Evolutionary conservation across 139 green algal species (phyloP).

Genomic region (Coelastrella sp.): DNA sequence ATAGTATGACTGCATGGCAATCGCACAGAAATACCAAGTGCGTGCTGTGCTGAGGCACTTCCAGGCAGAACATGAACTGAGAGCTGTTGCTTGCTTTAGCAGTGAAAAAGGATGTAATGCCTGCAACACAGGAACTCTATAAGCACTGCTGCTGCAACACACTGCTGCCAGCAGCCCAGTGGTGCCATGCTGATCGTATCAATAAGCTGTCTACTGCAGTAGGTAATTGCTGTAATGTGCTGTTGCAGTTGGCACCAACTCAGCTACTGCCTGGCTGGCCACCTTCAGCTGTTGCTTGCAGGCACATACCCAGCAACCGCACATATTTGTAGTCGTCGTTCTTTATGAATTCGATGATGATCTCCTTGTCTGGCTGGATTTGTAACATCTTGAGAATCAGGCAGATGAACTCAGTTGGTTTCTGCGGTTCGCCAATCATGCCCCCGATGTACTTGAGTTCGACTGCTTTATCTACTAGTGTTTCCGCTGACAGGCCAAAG

Average conservation of each 20-base stretch:
- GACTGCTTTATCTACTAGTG: constrained; percentile 96
- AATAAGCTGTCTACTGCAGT: too few relatives aligned
- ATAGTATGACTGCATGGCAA: background rate
- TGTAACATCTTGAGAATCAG: constrained; percentile 98
- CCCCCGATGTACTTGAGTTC: constrained; percentile 87
- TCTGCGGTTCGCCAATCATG: constrained; percentile 88
- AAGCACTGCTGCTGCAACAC: too few relatives aligned
- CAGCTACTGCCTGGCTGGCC: background rate
- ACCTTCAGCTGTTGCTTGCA: background rate
- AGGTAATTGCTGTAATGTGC: too few relatives aligned
- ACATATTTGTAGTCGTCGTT: constrained; percentile 99
- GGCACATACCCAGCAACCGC: constrained; percentile 79
- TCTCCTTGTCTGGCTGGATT: constrained; percentile 98
- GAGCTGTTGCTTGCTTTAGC: too few relatives aligned
- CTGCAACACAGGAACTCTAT: too few relatives aligned
- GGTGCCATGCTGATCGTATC: too few relatives aligned
- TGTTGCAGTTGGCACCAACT: too few relatives aligned
- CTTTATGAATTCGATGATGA: constrained; percentile 98
- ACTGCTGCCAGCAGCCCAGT: too few relatives aligned
- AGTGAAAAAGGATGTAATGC: too few relatives aligned
- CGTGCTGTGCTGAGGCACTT: too few relatives aligned
- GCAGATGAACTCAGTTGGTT: constrained; percentile 95
- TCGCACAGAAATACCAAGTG: background rate
- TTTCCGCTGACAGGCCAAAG: constrained; percentile 96
- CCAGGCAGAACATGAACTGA: too few relatives aligned